Base-by-base conservation (phyloP, 1,284 basidiomycete genomes). In the Mycena sp. region DNA sequence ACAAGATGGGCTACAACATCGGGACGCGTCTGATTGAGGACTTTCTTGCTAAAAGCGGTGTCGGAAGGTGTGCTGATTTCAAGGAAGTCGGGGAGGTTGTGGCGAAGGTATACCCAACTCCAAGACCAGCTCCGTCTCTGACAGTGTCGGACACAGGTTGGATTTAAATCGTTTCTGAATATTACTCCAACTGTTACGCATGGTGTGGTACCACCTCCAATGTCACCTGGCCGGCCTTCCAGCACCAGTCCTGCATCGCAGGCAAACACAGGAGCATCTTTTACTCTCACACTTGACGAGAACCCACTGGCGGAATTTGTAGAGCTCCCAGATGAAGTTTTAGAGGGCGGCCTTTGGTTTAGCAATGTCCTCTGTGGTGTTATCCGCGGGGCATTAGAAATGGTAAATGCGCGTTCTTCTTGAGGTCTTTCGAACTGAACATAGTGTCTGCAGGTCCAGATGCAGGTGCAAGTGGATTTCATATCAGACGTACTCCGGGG, bases 161-260 rank as follows among this genome's bases (percentile, higher is more conserved):
- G 96, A n/a, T 99, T 99, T 85, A 98, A 98, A 78, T 92, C 95
- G 14, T 99, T 99, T 77, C 82, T 99, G 58, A 98, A 98, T 76
- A 93, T 99, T 69, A 91, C 92, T 0, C 98, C 98, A 0, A 83
- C 81, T 28, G 86, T 99, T 51, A 86, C 89, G 9, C 95, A 97
- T 70, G 83, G 85, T 68, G 73, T 81, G 59, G 79, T 83, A 12
- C 77, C 77, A 29, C 80, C 84, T 2, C 76, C 84, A 12, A 73
- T 85, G 35, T 80, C 83, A 17, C 80, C 83, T 10, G 78, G 79
- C 50, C 78, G 81, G 65, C 79, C 80, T 26, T 81, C 77, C 55
- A 83, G 80, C 65, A 80, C 78, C 58, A 74, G 72, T 65, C 76
- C 65, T 67, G 77, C 70, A 68, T 78, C 55, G 64, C 81, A 70